A percentile compares a stretch with the other conserved stretches of the same genome.
phyloP scores from a whole-genome alignment of 345 rosid genomes.

The Eucalyptus guilfoylei region DNA sequence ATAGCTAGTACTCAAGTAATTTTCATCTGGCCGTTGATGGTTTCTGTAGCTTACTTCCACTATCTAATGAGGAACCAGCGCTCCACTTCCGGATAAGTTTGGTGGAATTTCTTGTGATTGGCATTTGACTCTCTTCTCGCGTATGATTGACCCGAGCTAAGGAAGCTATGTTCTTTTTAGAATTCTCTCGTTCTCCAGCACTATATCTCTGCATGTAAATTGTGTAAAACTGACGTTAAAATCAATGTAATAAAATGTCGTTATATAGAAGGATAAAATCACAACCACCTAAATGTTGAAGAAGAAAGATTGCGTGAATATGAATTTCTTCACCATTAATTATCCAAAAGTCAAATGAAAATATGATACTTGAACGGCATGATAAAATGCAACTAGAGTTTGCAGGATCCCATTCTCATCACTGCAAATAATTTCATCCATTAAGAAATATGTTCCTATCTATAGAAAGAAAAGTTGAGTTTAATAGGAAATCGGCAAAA shows the following conservation, averaged over 20 bases:
- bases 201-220: conserved; percentile 43
- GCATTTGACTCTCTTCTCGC: conserved; percentile 58
- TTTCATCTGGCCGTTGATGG: neutral
- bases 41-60: conserved; percentile 28
- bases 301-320: neutral
- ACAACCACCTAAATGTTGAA: neutral
- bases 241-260: neutral
- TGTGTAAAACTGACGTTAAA: neutral
- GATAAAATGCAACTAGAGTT: neutral
- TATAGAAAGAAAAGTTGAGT: neutral
- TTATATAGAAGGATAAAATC: neutral
- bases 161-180: conserved; percentile 39
- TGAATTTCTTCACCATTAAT: neutral
- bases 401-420: neutral
- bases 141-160: conserved; percentile 28
- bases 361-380: neutral
- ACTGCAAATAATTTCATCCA: neutral
- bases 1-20: neutral
- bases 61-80: conserved; percentile 25
- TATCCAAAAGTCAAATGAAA: neutral
- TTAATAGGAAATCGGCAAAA: neutral
- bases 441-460: neutral
- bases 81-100: conserved; percentile 48
- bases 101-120: conserved; percentile 41
- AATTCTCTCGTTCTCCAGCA: conserved; percentile 59